phyloP scores from a whole-genome alignment of 805 yeast species.

The Candida odintsovae region DNA sequence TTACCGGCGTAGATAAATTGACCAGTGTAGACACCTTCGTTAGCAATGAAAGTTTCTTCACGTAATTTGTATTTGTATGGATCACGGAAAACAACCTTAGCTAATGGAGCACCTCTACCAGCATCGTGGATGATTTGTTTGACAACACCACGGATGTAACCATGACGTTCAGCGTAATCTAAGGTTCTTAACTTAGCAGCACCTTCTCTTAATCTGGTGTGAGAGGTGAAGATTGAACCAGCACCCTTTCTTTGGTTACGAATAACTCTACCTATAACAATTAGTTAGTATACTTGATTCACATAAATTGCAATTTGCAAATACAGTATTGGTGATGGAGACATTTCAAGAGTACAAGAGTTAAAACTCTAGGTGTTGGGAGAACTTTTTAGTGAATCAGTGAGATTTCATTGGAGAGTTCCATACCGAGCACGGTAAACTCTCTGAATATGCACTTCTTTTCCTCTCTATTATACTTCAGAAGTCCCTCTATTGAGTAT shows the following conservation, averaged over 20 bases:
- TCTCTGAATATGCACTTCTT: too few relatives aligned
- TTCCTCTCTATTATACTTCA: too few relatives aligned
- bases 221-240: constrained; percentile 99
- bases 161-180: constrained; percentile 99
- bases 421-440: too few relatives aligned
- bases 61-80: constrained; percentile 98
- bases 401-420: too few relatives aligned
- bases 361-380: background rate
- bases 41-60: constrained; percentile 98
- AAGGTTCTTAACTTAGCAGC: constrained; percentile 99
- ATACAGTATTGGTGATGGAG: background rate
- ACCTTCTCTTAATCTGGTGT: constrained; percentile 99
- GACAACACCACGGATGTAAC: constrained; percentile 99
- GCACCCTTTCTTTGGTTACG: constrained; percentile 99
- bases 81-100: constrained; percentile 98
- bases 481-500: too few relatives aligned
- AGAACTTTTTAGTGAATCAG: too few relatives aligned
- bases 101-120: constrained; percentile 99
- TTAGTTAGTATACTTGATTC: constrained; percentile 14
- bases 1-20: constrained; percentile 99
- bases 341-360: background rate
- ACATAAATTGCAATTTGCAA: background rate
- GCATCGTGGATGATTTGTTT: constrained; percentile 99
- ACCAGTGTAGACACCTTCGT: constrained; percentile 99
- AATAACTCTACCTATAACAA: constrained; percentile 88